Evolutionary conservation across 192 early-diverging fungal species (phyloP).

Genomic region (Coemansia sp.): DNA sequence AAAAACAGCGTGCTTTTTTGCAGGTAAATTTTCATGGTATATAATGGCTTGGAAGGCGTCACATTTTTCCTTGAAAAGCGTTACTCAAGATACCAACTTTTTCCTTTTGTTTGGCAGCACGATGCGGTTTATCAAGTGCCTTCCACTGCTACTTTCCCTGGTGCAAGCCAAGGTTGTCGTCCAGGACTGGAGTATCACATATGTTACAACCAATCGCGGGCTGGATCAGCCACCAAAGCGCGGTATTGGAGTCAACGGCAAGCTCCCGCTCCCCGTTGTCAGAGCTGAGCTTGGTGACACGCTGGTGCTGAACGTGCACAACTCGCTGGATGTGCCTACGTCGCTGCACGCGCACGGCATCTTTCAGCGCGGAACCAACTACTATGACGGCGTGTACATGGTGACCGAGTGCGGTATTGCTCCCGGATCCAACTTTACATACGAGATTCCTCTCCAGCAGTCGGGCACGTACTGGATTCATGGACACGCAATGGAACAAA

Average conservation of each 20-base stretch:
- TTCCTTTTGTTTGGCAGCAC: not conserved
- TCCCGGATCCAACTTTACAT: slow-evolving; percentile 62
- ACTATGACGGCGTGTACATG: slow-evolving; percentile 66
- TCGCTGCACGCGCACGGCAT: slow-evolving; percentile 76
- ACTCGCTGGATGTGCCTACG: slow-evolving; percentile 61
- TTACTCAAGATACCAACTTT: not conserved
- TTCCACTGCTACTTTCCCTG: slow-evolving; percentile 1
- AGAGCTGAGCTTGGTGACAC: slow-evolving; percentile 28
- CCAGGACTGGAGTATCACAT: slow-evolving; percentile 34
- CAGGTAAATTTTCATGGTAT: too few relatives aligned
- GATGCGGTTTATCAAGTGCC: slow-evolving; percentile 3
- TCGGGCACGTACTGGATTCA: slow-evolving; percentile 85
- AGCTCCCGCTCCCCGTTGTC: slow-evolving; percentile 31
- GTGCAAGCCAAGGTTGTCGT: slow-evolving; percentile 19
- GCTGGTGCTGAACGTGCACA: slow-evolving; percentile 47
- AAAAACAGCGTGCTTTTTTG: too few relatives aligned
- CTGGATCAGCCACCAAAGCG: slow-evolving; percentile 27
- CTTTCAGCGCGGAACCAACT: slow-evolving; percentile 63
- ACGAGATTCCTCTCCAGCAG: slow-evolving; percentile 69
- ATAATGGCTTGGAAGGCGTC: too few relatives aligned
- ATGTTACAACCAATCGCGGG: slow-evolving; percentile 28
- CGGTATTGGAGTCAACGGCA: slow-evolving; percentile 49
- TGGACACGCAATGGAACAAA: slow-evolving; percentile 65
- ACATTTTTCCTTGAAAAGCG: too few relatives aligned
- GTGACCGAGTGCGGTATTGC: slow-evolving; percentile 77